These are phyloP conservation scores for Exserohilum rostratum DNA, from an alignment of 2,329 filamentous ascomycete species.

Conservation along the genomic window DNA sequence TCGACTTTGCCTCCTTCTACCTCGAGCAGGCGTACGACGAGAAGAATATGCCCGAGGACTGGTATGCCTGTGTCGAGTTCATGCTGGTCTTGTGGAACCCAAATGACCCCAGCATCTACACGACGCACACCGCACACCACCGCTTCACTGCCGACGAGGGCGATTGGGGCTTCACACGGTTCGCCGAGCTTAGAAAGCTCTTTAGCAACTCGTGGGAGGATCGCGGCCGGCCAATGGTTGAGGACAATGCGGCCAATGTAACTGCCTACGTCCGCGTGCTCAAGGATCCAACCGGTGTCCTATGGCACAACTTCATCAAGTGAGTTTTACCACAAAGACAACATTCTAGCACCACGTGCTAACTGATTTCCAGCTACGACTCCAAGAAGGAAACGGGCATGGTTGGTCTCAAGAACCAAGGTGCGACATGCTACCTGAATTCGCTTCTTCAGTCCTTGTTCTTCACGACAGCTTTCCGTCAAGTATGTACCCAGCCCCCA, in stretches of 20 bases:
- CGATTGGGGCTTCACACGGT: constrained; percentile 98
- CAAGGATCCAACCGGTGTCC: constrained; percentile 84
- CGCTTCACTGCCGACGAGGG: constrained; percentile 95
- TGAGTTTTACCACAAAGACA: constrained; percentile 28
- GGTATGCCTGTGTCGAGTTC: constrained; percentile 97
- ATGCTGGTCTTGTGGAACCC: constrained; percentile 92
- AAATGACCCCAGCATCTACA: constrained; percentile 84
- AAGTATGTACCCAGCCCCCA: constrained; percentile 59
- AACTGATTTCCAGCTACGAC: constrained; percentile 66
- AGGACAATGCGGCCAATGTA: constrained; percentile 77
- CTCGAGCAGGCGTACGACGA: constrained; percentile 91
- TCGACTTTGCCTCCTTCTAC: constrained; percentile 92
- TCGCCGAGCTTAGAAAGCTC: constrained; percentile 84
- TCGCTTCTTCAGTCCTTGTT: constrained; percentile 56
- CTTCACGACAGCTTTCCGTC: constrained; percentile 82
- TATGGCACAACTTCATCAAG: constrained; percentile 91
- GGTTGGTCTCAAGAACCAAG: constrained; percentile 95
- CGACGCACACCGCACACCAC: constrained; percentile 82
- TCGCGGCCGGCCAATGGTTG: constrained; percentile 71
- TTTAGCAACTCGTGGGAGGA: constrained; percentile 80
- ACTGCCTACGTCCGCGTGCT: constrained; percentile 83
- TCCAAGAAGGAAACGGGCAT: constrained; percentile 99
- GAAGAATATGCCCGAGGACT: constrained; percentile 78
- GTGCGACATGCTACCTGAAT: constrained; percentile 68
- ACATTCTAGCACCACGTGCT: neutral